Conservation (phyloP, 257 asterid species). For the Leonotis leonurus region DNA sequence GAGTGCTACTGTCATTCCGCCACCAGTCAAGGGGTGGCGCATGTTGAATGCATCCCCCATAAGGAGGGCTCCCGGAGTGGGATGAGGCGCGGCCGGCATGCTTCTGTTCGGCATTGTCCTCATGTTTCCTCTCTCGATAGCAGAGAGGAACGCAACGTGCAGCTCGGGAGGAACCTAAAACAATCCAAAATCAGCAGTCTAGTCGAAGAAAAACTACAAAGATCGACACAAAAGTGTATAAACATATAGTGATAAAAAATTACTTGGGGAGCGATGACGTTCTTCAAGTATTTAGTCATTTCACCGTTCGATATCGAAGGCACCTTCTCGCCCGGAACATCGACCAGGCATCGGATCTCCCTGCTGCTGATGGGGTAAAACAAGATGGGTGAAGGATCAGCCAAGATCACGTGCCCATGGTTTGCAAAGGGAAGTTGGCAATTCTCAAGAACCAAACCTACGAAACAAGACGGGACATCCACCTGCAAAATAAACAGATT, state of each 20-base stretch:
- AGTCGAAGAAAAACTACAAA: not conserved
- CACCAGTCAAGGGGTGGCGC: slow-evolving; percentile 53
- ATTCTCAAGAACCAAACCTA: slow-evolving; percentile 37
- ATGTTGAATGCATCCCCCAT: slow-evolving; percentile 54
- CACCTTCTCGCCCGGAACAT: slow-evolving; percentile 46
- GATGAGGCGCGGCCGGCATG: slow-evolving; percentile 56
- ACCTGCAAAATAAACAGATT: slow-evolving; percentile 25
- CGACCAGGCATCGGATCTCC: slow-evolving; percentile 45
- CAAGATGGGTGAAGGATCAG: slow-evolving; percentile 44
- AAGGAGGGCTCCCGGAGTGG: slow-evolving; percentile 47
- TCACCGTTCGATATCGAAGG: slow-evolving; percentile 42
- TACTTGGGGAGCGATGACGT: slow-evolving; percentile 42
- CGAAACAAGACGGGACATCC: slow-evolving; percentile 42
- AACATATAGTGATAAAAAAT: not conserved
- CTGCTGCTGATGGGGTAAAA: slow-evolving; percentile 42
- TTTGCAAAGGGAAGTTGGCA: slow-evolving; percentile 29
- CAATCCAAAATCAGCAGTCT: not conserved
- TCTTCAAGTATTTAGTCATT: slow-evolving; percentile 40
- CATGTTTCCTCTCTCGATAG: slow-evolving; percentile 38
- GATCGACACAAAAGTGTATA: not conserved
- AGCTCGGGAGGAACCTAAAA: slow-evolving; percentile 35
- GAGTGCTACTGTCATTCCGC: slow-evolving; percentile 48
- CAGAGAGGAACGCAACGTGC: slow-evolving; percentile 29
- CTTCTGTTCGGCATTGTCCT: slow-evolving; percentile 54
- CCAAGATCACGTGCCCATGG: slow-evolving; percentile 44